Evolutionary conservation across 169 alveolate genomes (phyloP).

Genomic region (Eimeria nieschulzi): DNA sequence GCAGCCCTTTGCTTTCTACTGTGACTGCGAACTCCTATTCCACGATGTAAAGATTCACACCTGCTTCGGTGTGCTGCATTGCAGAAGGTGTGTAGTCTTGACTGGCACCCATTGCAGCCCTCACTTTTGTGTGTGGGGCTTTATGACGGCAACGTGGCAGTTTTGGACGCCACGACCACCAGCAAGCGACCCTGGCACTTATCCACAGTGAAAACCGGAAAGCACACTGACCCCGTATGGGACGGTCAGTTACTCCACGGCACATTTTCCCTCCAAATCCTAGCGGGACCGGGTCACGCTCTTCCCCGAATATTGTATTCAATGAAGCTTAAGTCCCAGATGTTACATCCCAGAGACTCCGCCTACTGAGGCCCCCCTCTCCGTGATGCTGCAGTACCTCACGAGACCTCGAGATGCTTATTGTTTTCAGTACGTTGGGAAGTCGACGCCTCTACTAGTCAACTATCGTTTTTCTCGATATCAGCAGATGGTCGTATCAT

Average conservation of each 20-base stretch:
- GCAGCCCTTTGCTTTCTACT: neutral
- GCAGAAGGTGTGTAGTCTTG: constrained; percentile 92
- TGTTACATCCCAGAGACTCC: too few relatives aligned
- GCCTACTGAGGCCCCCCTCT: too few relatives aligned
- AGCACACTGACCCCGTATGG: constrained; percentile 93
- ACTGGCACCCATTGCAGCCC: constrained; percentile 93
- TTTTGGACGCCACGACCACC: constrained; percentile 91
- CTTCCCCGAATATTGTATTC: too few relatives aligned
- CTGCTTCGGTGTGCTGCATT: neutral
- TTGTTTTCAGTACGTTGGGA: constrained; percentile 74
- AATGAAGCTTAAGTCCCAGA: too few relatives aligned
- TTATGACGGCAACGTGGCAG: constrained; percentile 95
- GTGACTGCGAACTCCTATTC: neutral
- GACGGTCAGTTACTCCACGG: constrained; percentile 48
- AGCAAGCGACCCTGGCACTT: constrained; percentile 89
- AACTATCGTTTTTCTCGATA: constrained; percentile 89
- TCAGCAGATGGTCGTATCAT: constrained; percentile 94
- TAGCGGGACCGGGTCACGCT: too few relatives aligned
- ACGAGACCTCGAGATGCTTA: constrained; percentile 71
- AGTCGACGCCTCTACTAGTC: constrained; percentile 70
- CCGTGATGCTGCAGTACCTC: neutral
- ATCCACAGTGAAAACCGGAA: constrained; percentile 90
- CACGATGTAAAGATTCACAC: too few relatives aligned
- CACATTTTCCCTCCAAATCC: neutral
- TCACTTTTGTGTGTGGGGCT: constrained; percentile 94